A percentile compares a stretch with the other conserved stretches of the same genome.
These are phyloP conservation scores for Pythium dissotocum DNA, from an alignment of 352 stramenopile species.

Conservation along the genomic window DNA sequence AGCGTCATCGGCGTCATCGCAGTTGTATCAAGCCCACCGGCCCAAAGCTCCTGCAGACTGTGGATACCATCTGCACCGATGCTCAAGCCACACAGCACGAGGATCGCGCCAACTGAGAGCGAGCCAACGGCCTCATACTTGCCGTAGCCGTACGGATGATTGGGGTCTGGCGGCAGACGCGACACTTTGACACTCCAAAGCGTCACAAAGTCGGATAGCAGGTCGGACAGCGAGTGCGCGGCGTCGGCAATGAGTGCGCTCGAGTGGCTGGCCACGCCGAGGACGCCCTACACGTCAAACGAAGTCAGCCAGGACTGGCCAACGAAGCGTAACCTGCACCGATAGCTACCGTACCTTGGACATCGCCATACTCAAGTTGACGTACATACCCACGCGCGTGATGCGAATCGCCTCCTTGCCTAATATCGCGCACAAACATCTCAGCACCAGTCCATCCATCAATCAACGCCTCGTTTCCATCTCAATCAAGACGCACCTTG, in stretches of 20 bases:
- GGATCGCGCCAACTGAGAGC: slow-evolving; percentile 82
- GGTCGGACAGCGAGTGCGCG: slow-evolving; percentile 94
- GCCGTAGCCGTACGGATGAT: slow-evolving; percentile 90
- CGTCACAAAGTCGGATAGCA: slow-evolving; percentile 97
- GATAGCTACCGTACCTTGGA: slow-evolving; percentile 65
- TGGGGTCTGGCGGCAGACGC: slow-evolving; percentile 92
- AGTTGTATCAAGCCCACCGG: slow-evolving; percentile 21
- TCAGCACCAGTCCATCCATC: background rate
- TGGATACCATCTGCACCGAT: slow-evolving; percentile 81
- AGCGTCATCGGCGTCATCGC: slow-evolving; percentile 41
- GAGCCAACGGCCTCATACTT: slow-evolving; percentile 90
- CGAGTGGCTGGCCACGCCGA: slow-evolving; percentile 82
- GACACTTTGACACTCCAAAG: slow-evolving; percentile 92
- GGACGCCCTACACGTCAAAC: slow-evolving; percentile 40
- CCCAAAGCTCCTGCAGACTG: slow-evolving; percentile 69
- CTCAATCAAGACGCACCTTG: slow-evolving; percentile 12
- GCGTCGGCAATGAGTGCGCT: slow-evolving; percentile 95
- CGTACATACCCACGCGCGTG: slow-evolving; percentile 91
- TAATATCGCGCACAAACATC: slow-evolving; percentile 2
- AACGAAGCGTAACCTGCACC: background rate
- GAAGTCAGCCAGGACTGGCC: background rate
- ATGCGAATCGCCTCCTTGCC: slow-evolving; percentile 81
- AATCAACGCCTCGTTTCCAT: background rate
- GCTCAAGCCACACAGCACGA: slow-evolving; percentile 68
- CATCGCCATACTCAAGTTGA: slow-evolving; percentile 91